Percentiles rank a stretch among this genome's conserved stretches.
Conservation (phyloP, 73 alveolate species). For the Paramecium primaurelia region DNA sequence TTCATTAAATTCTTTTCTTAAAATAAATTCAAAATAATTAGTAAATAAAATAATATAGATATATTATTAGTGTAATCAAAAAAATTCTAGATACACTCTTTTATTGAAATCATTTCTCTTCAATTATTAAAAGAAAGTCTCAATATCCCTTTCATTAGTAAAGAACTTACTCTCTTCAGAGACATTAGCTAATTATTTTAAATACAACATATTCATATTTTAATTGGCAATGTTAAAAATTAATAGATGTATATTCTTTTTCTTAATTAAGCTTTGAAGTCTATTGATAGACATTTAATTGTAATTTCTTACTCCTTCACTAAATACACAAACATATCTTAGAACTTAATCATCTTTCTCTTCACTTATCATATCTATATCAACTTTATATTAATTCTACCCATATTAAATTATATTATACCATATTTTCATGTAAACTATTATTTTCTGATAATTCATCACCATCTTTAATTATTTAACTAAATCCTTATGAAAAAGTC, state of each 20-base stretch:
- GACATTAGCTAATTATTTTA: slow-evolving; percentile 14
- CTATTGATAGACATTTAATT: not conserved
- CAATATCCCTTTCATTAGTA: not conserved
- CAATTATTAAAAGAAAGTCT: not conserved
- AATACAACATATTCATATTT: slow-evolving; percentile 44
- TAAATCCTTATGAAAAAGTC: not conserved
- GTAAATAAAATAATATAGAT: not conserved
- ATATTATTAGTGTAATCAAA: not conserved
- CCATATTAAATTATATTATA: not conserved
- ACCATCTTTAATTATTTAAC: not conserved
- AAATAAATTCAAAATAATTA: not conserved
- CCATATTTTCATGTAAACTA: not conserved
- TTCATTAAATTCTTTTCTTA: not conserved
- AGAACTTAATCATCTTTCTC: not conserved
- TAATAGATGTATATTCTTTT: not conserved
- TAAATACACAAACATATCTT: not conserved
- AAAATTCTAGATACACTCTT: not conserved
- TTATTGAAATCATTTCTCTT: not conserved
- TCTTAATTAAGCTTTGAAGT: not conserved
- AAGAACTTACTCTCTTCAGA: not conserved
- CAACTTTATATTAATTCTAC: not conserved
- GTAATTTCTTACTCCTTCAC: slow-evolving; percentile 33
- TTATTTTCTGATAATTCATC: not conserved
- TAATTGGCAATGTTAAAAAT: not conserved
- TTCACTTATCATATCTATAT: not conserved